Evolutionary conservation across 2,329 filamentous ascomycete genomes (phyloP), one percentile per base, ranked within the genome.

Genomic region (Fusarium chuoi): DNA sequence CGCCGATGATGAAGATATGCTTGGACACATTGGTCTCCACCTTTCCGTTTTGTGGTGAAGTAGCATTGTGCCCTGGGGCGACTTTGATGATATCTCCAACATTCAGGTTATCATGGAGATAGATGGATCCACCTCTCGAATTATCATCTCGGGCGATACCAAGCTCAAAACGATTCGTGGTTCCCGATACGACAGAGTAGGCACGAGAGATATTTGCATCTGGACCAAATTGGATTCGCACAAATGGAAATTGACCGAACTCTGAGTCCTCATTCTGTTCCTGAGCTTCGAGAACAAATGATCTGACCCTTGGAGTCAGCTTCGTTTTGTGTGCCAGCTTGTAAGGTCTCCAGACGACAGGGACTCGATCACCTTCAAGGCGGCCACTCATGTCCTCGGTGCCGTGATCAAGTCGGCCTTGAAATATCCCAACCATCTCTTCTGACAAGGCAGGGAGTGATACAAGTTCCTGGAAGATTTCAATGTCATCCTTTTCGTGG

Each of bases 101-200:
- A 5, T 35, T 12, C 5, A 69, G 4, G 2, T 56, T 17, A 13
- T 73, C 64, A 2, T 71, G 69, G 5, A 71, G 17, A 35, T 69
- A 71, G 9, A 58, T 20, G 8, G 69, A 71, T 6, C 69, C 69
- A n/a, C 69, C 69, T 24, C 69, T 44, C 7, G 69, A 73, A 33
- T 56, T 45, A 10, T 70, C 64, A 2, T 72, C 64, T 11, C 46
- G 20, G 15, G 69, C 70, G 10, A 71, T 45, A 0, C 57, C 69
- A 3, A 71, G 35, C 28, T 71, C 69, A 22, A 71, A 73, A 2
- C 30, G 48, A 1, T 36, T 44, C 5, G 15, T 42, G 24, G 54
- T 72, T 6, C 69, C 69, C 1, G 52, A 69, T 33, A 73, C 69
- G 1, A 71, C 64, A 48, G 69, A 71, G 33, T 71, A 71, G 3